Conservation (phyloP, 768 basidiomycete genomes). For the Hebeloma cylindrosporum region DNA sequence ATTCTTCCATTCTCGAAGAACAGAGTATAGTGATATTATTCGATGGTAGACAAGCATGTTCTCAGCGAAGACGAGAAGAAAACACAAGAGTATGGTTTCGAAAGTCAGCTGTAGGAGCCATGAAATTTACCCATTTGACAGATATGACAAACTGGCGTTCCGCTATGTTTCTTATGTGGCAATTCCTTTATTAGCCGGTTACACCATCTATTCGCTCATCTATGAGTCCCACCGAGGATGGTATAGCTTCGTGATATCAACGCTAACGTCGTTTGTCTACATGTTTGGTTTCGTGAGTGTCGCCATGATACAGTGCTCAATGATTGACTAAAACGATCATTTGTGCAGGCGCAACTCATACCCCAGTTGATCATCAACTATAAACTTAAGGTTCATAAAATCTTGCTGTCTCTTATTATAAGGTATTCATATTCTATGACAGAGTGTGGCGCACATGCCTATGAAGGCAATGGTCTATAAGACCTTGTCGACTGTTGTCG, state of each 20-base stretch:
- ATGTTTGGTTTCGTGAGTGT: slow-evolving; percentile 96
- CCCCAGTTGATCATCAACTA: slow-evolving; percentile 95
- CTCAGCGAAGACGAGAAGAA: slow-evolving; percentile 97
- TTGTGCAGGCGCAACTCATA: slow-evolving; percentile 71
- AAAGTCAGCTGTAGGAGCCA: slow-evolving; percentile 4
- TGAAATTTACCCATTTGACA: slow-evolving; percentile 28
- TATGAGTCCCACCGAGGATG: slow-evolving; percentile 88
- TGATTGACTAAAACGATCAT: slow-evolving; percentile 10
- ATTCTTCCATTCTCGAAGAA: slow-evolving; percentile 12
- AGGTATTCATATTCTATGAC: slow-evolving; percentile 14
- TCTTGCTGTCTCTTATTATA: slow-evolving; percentile 8
- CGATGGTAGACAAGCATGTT: slow-evolving; percentile 81
- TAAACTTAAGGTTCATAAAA: slow-evolving; percentile 75
- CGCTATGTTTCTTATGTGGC: slow-evolving; percentile 91
- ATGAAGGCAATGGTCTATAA: slow-evolving; percentile 99
- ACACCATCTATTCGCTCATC: slow-evolving; percentile 77
- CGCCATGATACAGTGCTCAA: neutral
- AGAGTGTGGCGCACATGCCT: slow-evolving; percentile 97
- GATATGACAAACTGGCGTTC: slow-evolving; percentile 92
- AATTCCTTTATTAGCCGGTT: slow-evolving; percentile 74
- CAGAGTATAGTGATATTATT: slow-evolving; percentile 7
- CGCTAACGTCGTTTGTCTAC: slow-evolving; percentile 89
- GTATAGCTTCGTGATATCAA: slow-evolving; percentile 96
- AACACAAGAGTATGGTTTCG: slow-evolving; percentile 80
- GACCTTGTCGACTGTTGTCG: slow-evolving; percentile 84